A percentile compares a stretch with the other conserved stretches of the same genome.
Conservation (phyloP, 768 basidiomycete species). For the Neoboletus magnificus region DNA sequence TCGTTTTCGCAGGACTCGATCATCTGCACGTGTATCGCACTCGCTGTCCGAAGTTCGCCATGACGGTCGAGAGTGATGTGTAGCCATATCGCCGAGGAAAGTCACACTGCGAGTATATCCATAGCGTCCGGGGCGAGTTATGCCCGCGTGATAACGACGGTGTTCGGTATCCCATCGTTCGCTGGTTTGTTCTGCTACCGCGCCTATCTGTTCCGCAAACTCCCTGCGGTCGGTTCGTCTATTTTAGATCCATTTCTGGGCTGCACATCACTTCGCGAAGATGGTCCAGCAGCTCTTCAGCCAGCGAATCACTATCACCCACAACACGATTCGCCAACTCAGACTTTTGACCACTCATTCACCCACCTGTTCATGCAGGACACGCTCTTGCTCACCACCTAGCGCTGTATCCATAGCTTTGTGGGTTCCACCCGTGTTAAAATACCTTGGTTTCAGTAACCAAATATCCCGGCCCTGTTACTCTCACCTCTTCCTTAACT, state of each 20-base stretch:
- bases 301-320: constrained; percentile 10
- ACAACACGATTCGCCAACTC: constrained; percentile 8
- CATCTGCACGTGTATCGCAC: constrained; percentile 63
- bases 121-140: constrained; percentile 14
- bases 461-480: not conserved
- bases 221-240: constrained; percentile 13
- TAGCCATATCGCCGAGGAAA: constrained; percentile 24
- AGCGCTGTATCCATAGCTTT: not conserved
- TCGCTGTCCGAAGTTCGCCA: constrained; percentile 50
- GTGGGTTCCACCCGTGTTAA: constrained; percentile 1
- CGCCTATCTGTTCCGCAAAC: constrained; percentile 9
- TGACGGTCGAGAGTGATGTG: constrained; percentile 18
- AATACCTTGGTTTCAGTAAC: constrained; percentile 1
- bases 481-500: constrained; percentile 9
- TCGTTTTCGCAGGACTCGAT: constrained; percentile 56
- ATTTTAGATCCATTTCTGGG: constrained; percentile 19
- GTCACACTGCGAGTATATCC: constrained; percentile 19
- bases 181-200: constrained; percentile 20
- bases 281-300: not conserved
- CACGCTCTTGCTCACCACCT: not conserved
- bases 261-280: constrained; percentile 27
- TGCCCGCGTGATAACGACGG: constrained; percentile 17
- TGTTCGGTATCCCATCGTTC: constrained; percentile 15
- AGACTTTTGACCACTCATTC: constrained; percentile 1
- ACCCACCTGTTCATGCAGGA: not conserved